Percentiles rank a stretch among this genome's conserved stretches.
These are phyloP conservation scores for Marasmius tenuissimus DNA, from an alignment of 1,284 basidiomycete genomes.

Conservation along the genomic window DNA sequence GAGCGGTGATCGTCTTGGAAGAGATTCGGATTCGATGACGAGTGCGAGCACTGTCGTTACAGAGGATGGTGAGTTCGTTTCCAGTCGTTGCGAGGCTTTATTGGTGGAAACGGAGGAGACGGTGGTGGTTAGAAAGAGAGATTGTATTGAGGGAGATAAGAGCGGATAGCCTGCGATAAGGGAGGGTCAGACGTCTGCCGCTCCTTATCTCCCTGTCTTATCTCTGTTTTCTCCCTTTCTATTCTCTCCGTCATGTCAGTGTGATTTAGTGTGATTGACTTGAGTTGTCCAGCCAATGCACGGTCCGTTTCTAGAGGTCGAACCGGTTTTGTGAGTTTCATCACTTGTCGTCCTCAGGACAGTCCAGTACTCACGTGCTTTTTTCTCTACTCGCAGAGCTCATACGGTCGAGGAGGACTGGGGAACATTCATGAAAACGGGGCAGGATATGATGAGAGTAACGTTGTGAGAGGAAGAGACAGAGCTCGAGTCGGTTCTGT, in stretches of 20 bases:
- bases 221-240: neutral
- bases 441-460: neutral
- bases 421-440: constrained; percentile 1
- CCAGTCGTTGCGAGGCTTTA: too few species aligned
- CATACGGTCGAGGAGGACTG: neutral
- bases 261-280: neutral
- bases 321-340: neutral
- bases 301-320: neutral
- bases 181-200: neutral
- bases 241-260: neutral
- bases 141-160: neutral
- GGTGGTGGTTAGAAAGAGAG: neutral
- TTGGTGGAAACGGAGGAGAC: neutral
- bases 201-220: neutral
- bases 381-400: neutral
- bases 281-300: neutral
- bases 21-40: neutral
- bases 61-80: neutral
- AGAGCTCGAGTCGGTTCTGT: neutral
- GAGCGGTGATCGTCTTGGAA: neutral
- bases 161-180: neutral
- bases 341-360: neutral
- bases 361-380: neutral
- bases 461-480: neutral
- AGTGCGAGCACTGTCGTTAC: neutral